phyloP scores from a whole-genome alignment of 176 grass and related monocot species.

The Musa troglodytarum region DNA sequence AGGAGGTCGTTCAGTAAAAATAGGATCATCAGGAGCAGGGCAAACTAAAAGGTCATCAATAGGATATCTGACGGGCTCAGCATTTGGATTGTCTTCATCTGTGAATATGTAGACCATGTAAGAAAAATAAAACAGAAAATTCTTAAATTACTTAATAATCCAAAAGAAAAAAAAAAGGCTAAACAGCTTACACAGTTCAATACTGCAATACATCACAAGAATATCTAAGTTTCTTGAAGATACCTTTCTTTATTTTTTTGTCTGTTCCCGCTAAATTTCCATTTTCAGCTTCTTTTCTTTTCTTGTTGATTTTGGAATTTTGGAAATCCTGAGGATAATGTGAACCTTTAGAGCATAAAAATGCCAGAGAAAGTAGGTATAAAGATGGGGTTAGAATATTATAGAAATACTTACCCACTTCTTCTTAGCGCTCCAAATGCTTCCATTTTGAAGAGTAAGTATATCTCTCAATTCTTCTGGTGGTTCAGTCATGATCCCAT shows the following conservation, averaged over 20 bases:
- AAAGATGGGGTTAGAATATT: conserved; percentile 5
- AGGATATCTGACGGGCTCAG: conserved; percentile 44
- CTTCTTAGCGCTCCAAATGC: conserved; percentile 18
- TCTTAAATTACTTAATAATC: not conserved
- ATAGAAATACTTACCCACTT: conserved; percentile 14
- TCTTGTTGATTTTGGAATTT: conserved; percentile 34
- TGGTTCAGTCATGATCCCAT: conserved; percentile 46
- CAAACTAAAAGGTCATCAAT: conserved; percentile 76
- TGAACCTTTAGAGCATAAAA: conserved; percentile 21
- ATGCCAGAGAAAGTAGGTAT: conserved; percentile 7
- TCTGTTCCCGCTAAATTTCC: conserved; percentile 23
- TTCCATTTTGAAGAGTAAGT: conserved; percentile 35
- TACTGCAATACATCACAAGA: not conserved
- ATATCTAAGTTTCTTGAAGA: conserved; percentile 5
- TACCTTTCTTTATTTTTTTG: conserved; percentile 40
- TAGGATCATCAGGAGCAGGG: conserved; percentile 36
- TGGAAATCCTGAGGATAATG: conserved; percentile 37
- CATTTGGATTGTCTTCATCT: conserved; percentile 28
- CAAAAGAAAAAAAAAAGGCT: too few species aligned
- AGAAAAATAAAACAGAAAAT: not conserved
- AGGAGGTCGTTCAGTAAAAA: conserved; percentile 43
- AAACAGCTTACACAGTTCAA: not conserved
- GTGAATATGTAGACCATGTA: conserved; percentile 15
- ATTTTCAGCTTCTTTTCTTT: conserved; percentile 36
- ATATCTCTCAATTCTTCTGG: conserved; percentile 52